A percentile compares a stretch with the other conserved stretches of the same genome.
Conservation (phyloP, 768 basidiomycete genomes). For the Auriscalpium orientale region DNA sequence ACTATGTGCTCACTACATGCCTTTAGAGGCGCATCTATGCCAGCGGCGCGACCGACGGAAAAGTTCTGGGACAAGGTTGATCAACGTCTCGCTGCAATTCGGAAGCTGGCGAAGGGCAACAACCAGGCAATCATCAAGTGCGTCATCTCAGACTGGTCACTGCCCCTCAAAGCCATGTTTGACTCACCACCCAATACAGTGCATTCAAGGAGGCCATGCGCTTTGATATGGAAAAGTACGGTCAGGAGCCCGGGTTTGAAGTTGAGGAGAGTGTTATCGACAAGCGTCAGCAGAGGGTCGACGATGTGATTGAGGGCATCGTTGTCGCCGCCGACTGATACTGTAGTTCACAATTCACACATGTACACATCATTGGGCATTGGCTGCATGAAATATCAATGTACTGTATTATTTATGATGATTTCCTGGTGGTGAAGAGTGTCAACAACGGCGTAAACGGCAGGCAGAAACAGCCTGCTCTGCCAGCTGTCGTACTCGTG, state of each 20-base stretch:
- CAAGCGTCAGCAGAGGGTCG: background rate
- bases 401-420: no score
- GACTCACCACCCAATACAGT: background rate
- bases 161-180: background rate
- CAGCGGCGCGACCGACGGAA: background rate
- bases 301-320: background rate
- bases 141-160: background rate
- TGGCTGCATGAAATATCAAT: no score
- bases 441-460: no score
- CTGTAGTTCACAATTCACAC: no score
- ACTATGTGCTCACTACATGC: background rate
- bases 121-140: background rate
- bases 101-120: background rate
- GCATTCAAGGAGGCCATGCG: background rate
- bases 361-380: no score
- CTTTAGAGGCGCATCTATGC: background rate
- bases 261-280: background rate
- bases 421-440: no score
- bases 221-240: background rate
- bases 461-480: no score
- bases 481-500: no score
- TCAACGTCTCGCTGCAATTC: background rate
- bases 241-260: background rate
- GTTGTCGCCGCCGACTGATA: no score
- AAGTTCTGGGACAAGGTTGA: background rate